Evolutionary conservation across 2,329 filamentous ascomycete species (phyloP).

Genomic region (Thermoascus crustaceus): DNA sequence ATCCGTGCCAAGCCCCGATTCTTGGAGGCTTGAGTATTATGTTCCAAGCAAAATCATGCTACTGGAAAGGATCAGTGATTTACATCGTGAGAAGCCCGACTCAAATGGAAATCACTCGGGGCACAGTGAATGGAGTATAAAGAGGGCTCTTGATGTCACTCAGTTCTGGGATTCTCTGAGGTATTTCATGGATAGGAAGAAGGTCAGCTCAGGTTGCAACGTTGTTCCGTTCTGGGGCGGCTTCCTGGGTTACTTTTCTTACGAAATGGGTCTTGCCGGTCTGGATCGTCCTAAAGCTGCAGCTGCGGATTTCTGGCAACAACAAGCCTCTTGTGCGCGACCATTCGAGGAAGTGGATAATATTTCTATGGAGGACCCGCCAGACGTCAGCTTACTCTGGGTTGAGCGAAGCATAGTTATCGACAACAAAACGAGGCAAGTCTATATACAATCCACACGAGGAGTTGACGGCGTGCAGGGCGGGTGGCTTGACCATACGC

Average conservation of each 20-base stretch:
- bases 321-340: background rate
- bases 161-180: conserved; percentile 29
- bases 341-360: conserved; percentile 16
- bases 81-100: background rate
- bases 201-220: conserved; percentile 24
- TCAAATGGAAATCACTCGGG: background rate
- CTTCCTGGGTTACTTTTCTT: conserved; percentile 75
- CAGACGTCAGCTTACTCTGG: conserved; percentile 70
- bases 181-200: conserved; percentile 34
- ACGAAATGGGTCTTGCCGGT: conserved; percentile 63
- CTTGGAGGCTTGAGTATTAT: conserved; percentile 31
- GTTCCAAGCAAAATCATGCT: conserved; percentile 15
- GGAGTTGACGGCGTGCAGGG: conserved; percentile 26
- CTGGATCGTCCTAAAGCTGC: conserved; percentile 41
- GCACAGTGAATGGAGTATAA: conserved; percentile 2
- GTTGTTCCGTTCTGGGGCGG: conserved; percentile 65
- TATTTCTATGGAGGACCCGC: conserved; percentile 35
- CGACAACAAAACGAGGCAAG: conserved; percentile 56
- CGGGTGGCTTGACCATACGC: conserved; percentile 40
- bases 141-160: conserved; percentile 14
- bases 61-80: conserved; percentile 14
- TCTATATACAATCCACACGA: conserved; percentile 62
- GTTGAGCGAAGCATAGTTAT: conserved; percentile 69
- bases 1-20: conserved; percentile 26
- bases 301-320: conserved; percentile 20